Conservation (phyloP, 208 protist species). For the Acanthamoeba sp. region DNA sequence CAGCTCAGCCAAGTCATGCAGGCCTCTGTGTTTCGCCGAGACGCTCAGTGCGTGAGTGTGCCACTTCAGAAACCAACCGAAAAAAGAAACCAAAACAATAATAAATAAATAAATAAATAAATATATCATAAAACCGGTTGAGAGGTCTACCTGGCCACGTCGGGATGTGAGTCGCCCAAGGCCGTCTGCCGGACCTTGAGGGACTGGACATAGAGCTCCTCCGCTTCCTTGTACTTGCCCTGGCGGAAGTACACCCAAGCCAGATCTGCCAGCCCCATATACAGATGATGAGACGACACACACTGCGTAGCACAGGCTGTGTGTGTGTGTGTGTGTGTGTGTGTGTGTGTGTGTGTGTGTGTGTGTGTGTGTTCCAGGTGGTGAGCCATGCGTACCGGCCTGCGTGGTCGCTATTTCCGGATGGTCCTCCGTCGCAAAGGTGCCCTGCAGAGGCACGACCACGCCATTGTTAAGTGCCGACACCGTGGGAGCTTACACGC, state of each 20-base stretch:
- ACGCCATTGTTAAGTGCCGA: no score
- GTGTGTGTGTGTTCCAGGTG: no score
- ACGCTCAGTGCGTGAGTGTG: no score
- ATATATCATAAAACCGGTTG: no score
- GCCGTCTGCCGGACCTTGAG: constrained; percentile 61
- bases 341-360: no score
- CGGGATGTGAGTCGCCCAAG: constrained; percentile 56
- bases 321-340: no score
- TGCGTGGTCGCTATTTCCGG: constrained; percentile 69
- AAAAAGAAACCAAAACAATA: background rate
- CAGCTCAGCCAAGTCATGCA: constrained; percentile 73
- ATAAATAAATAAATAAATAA: background rate
- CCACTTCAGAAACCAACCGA: background rate
- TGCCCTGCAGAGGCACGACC: no score
- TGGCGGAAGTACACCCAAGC: constrained; percentile 73
- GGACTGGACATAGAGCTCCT: constrained; percentile 52
- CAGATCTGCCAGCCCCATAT: background rate
- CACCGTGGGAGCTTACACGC: background rate
- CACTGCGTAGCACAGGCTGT: no score
- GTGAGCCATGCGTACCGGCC: background rate
- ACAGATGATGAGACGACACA: no score
- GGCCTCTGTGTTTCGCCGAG: no score
- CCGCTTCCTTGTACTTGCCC: constrained; percentile 74
- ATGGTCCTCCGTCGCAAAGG: constrained; percentile 66
- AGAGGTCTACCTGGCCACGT: constrained; percentile 45